A percentile compares a stretch with the other conserved stretches of the same genome.
Conservation (phyloP, 2,329 filamentous ascomycete genomes). For the Fusarium verticillioides region DNA sequence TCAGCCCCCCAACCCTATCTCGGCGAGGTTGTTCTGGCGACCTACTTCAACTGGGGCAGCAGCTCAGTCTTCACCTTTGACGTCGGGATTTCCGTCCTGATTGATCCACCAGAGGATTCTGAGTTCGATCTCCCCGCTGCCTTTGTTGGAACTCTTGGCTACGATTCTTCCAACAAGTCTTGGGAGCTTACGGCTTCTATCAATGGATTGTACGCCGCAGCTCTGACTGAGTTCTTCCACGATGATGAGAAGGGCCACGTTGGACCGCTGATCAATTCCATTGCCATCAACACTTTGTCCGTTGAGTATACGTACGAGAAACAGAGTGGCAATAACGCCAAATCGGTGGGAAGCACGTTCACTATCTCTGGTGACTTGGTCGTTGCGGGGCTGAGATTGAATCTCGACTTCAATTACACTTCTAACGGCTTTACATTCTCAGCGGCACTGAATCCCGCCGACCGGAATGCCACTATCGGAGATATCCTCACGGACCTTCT, state of each 20-base stretch:
- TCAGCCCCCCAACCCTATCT: neutral
- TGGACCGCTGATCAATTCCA: conserved; percentile 16
- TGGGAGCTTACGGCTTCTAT: conserved; percentile 12
- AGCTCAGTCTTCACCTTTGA: neutral
- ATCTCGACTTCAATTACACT: conserved; percentile 17
- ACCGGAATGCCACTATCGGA: conserved; percentile 5
- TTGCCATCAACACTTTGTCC: conserved; percentile 10
- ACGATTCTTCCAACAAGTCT: neutral
- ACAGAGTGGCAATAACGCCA: neutral
- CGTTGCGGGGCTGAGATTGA: conserved; percentile 15
- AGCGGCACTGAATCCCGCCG: neutral
- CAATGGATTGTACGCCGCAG: conserved; percentile 5
- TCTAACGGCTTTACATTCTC: neutral
- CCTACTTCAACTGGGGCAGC: neutral
- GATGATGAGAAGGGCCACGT: conserved; percentile 9
- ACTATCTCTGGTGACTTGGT: conserved; percentile 31
- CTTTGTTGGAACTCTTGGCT: neutral
- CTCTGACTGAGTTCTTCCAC: conserved; percentile 19
- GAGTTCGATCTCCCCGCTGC: neutral
- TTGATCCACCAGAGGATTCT: neutral
- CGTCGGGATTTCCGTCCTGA: neutral
- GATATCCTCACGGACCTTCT: conserved; percentile 15
- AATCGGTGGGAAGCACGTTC: conserved; percentile 3
- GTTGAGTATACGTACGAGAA: conserved; percentile 13
- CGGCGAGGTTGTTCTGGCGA: neutral